Percentiles rank a stretch among this genome's conserved stretches.
These are phyloP conservation scores for Globisporangium cystogenes DNA, from an alignment of 352 stramenopile species.

Conservation along the genomic window DNA sequence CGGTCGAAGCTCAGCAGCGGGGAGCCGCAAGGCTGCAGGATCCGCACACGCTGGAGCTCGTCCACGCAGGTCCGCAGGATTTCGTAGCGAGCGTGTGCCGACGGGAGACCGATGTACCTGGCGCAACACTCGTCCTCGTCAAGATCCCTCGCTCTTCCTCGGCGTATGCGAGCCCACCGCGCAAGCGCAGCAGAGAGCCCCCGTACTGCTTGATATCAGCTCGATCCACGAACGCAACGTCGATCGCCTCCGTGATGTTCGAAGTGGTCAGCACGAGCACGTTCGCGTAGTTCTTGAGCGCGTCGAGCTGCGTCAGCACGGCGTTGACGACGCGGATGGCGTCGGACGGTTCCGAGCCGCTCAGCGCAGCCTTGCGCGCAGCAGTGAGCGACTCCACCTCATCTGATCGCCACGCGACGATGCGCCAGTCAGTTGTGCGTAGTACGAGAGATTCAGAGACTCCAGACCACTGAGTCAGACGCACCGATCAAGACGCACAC, in stretches of 20 bases:
- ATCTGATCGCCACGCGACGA: slow-evolving; percentile 29
- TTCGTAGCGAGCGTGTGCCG: slow-evolving; percentile 58
- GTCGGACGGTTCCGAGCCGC: slow-evolving; percentile 85
- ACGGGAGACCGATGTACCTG: slow-evolving; percentile 66
- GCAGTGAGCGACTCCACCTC: slow-evolving; percentile 92
- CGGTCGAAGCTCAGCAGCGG: slow-evolving; percentile 23
- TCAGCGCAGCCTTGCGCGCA: slow-evolving; percentile 59
- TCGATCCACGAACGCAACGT: slow-evolving; percentile 90
- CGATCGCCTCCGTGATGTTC: slow-evolving; percentile 90
- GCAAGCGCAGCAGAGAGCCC: background rate
- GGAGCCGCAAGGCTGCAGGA: slow-evolving; percentile 28
- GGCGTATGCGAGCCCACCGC: too few relatives aligned
- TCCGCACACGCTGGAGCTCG: slow-evolving; percentile 71
- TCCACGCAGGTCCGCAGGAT: slow-evolving; percentile 82
- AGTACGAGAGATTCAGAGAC: too few relatives aligned
- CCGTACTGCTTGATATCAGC: slow-evolving; percentile 91
- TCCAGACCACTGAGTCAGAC: background rate
- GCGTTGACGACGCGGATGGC: slow-evolving; percentile 91
- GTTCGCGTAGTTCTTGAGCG: slow-evolving; percentile 78
- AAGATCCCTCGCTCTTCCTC: too few relatives aligned
- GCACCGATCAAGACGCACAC: slow-evolving; percentile 89
- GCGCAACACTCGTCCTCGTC: too few relatives aligned
- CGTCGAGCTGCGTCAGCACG: slow-evolving; percentile 86
- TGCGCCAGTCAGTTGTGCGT: too few relatives aligned
- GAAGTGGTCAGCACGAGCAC: slow-evolving; percentile 93